phyloP scores from a whole-genome alignment of 805 yeast genomes.

The Myxozyma sirexii region DNA sequence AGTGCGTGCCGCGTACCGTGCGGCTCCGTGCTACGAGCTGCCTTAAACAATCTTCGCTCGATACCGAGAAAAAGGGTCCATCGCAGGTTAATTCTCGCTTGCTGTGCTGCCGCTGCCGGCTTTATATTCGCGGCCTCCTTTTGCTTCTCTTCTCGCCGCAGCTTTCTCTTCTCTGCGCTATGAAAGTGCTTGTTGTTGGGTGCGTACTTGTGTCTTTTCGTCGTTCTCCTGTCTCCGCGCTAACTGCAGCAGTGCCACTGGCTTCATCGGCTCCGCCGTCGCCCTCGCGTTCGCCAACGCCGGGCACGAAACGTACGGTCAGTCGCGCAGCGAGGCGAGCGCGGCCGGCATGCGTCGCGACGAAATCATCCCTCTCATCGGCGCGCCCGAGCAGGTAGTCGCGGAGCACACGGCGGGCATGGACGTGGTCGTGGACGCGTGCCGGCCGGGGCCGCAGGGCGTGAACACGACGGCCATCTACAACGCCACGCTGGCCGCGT shows the following conservation, averaged over 20 bases:
- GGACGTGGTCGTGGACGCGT: constrained; percentile 21
- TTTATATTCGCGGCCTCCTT: neutral
- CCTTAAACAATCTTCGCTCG: constrained; percentile 6
- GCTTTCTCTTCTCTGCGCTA: neutral
- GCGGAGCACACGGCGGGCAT: constrained; percentile 4
- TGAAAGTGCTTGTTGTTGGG: constrained; percentile 23
- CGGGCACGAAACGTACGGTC: constrained; percentile 20
- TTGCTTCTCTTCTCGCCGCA: neutral
- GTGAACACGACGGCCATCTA: constrained; percentile 7
- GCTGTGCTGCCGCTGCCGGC: neutral
- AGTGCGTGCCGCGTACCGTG: neutral
- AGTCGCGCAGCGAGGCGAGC: constrained; percentile 9
- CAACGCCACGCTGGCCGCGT: constrained; percentile 15
- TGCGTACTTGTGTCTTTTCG: neutral
- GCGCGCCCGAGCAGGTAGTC: constrained; percentile 10
- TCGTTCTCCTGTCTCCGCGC: neutral
- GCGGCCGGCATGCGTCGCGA: constrained; percentile 4
- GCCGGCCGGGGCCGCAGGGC: constrained; percentile 10
- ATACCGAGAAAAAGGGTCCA: neutral
- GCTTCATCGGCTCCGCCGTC: constrained; percentile 16
- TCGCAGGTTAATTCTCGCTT: neutral
- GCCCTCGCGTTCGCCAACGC: constrained; percentile 18
- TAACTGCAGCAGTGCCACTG: constrained; percentile 9
- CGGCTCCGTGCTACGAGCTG: constrained; percentile 17
- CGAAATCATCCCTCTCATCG: constrained; percentile 21